Evolutionary conservation across 495 filamentous ascomycete genomes (phyloP).

Genomic region (Podospora bellae-mahoneyi): DNA sequence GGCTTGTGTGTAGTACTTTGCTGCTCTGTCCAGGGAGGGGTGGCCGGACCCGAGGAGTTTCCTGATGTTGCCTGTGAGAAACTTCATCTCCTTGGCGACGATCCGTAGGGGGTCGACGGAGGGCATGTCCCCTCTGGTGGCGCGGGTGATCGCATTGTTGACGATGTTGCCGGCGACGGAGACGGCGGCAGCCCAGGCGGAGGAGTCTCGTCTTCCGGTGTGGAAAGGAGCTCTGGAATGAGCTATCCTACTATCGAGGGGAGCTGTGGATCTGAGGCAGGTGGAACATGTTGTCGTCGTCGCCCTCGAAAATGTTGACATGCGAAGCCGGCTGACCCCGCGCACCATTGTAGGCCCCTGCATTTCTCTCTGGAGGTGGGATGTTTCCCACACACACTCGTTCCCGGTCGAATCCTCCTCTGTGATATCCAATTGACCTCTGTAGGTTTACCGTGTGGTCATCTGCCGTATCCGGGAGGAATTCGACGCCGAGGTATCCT

Average conservation of each 20-base stretch:
- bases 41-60: constrained; percentile 87
- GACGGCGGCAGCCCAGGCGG: constrained; percentile 59
- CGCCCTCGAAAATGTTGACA: neutral
- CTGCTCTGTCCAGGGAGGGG: constrained; percentile 87
- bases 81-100: constrained; percentile 93
- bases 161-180: constrained; percentile 76
- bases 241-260: constrained; percentile 34
- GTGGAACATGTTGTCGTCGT: constrained; percentile 30
- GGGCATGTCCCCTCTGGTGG: constrained; percentile 54
- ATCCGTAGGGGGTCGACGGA: constrained; percentile 69
- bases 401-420: constrained; percentile 21
- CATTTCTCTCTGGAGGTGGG: constrained; percentile 26
- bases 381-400: neutral
- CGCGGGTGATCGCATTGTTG: constrained; percentile 60
- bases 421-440: constrained; percentile 30
- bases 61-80: constrained; percentile 82
- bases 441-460: constrained; percentile 16
- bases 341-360: constrained; percentile 40
- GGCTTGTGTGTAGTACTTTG: constrained; percentile 96
- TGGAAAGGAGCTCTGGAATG: constrained; percentile 39
- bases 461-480: constrained; percentile 23
- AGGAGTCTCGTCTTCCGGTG: constrained; percentile 36
- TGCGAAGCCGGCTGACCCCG: constrained; percentile 25
- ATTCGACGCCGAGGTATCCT: neutral
- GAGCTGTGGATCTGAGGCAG: constrained; percentile 32